These are phyloP conservation scores for Takakia lepidozioides DNA, from an alignment of 225 moss, liverwort and hornwort species.

Conservation along the genomic window DNA sequence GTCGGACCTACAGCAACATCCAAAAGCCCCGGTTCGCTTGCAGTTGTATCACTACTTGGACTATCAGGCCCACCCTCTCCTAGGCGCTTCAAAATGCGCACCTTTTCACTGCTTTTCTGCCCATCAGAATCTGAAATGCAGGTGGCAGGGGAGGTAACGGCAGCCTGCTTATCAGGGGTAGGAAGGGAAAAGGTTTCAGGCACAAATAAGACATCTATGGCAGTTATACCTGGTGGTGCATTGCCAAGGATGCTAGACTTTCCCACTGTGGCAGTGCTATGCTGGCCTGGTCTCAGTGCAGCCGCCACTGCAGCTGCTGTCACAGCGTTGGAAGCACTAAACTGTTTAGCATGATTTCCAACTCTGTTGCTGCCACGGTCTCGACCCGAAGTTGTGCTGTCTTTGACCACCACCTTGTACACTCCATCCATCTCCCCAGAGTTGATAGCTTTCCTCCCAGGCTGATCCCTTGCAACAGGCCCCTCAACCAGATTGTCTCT, in stretches of 20 bases:
- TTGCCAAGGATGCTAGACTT: constrained; percentile 45
- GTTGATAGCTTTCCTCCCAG: constrained; percentile 16
- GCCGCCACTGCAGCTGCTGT: constrained; percentile 3
- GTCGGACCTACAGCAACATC: constrained; percentile 20
- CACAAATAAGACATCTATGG: constrained; percentile 6
- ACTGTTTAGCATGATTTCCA: constrained; percentile 24
- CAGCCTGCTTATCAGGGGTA: constrained; percentile 31
- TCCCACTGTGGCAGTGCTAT: constrained; percentile 7
- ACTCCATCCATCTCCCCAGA: constrained; percentile 42
- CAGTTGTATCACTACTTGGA: constrained; percentile 31
- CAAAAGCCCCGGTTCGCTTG: constrained; percentile 13
- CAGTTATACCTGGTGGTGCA: constrained; percentile 18
- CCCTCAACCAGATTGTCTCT: background rate
- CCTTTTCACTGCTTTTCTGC: constrained; percentile 33
- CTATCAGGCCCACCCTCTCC: constrained; percentile 41
- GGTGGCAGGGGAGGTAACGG: constrained; percentile 13
- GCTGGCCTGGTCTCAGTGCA: constrained; percentile 21
- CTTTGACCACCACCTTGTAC: constrained; percentile 37
- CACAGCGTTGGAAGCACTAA: constrained; percentile 26
- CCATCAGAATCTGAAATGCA: constrained; percentile 40
- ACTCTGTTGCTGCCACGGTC: constrained; percentile 43
- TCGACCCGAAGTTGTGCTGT: constrained; percentile 24
- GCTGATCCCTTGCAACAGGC: constrained; percentile 20
- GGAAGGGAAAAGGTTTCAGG: constrained; percentile 25
- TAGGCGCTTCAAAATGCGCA: constrained; percentile 36